Evolutionary conservation across 2,329 filamentous ascomycete genomes (phyloP).

Genomic region (Curvularia spicifera): DNA sequence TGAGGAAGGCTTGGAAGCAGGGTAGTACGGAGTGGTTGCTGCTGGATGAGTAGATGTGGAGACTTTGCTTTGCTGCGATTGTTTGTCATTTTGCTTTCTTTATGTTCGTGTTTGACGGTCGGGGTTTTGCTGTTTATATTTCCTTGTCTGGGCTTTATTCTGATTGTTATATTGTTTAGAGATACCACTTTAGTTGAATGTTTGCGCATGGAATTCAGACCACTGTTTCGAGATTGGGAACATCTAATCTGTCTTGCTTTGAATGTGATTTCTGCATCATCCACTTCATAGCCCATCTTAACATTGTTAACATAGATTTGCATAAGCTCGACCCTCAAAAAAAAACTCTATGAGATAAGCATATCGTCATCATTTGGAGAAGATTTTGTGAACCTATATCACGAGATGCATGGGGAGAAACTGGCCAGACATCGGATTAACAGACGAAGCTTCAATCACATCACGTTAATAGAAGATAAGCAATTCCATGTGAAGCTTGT

Average conservation of each 20-base stretch:
- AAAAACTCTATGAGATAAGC: not conserved
- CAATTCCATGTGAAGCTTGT: not conserved
- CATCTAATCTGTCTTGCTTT: not conserved
- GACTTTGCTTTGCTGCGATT: not conserved
- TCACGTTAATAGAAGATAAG: not conserved
- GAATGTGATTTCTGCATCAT: not conserved
- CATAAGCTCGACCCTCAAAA: no score
- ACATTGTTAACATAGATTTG: no score
- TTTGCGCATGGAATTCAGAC: not conserved
- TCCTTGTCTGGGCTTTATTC: not conserved
- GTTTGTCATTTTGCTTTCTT: not conserved
- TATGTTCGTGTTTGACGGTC: not conserved
- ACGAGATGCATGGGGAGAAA: not conserved
- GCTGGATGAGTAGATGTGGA: not conserved
- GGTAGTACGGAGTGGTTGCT: not conserved
- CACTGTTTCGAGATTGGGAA: not conserved
- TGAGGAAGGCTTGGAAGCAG: not conserved
- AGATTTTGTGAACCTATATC: not conserved
- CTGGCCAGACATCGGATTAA: no score
- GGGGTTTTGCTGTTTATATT: not conserved
- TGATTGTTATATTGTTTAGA: not conserved
- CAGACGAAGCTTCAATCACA: not conserved
- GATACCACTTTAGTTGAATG: not conserved
- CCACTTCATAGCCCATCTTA: not conserved
- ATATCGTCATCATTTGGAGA: not conserved